phyloP scores from a whole-genome alignment of 352 stramenopile genomes.

The Phytophthora litchii region DNA sequence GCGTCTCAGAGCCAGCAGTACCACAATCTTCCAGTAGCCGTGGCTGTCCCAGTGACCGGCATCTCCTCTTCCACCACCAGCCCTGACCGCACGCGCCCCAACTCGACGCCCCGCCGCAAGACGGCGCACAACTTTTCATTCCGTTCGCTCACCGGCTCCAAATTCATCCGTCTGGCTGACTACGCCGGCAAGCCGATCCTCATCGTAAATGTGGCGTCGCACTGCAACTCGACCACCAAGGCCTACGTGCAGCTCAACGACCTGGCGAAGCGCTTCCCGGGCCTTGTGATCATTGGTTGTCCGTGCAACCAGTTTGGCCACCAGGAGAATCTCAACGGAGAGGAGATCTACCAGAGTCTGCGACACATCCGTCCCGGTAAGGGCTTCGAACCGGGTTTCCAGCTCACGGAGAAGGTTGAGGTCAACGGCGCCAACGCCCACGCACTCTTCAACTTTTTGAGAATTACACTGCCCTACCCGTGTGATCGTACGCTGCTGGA shows the following conservation, averaged over 20 bases:
- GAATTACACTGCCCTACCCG: slow-evolving; percentile 71
- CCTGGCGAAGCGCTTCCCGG: slow-evolving; percentile 59
- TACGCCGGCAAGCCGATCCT: slow-evolving; percentile 69
- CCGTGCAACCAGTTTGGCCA: slow-evolving; percentile 86
- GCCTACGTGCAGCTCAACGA: slow-evolving; percentile 79
- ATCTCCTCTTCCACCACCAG: slow-evolving; percentile 32
- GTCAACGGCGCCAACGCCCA: slow-evolving; percentile 83
- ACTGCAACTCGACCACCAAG: slow-evolving; percentile 83
- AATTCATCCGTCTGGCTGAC: slow-evolving; percentile 70
- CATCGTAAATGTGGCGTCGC: slow-evolving; percentile 82
- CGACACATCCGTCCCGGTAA: slow-evolving; percentile 76
- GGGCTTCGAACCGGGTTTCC: slow-evolving; percentile 72
- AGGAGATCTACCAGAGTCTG: slow-evolving; percentile 80
- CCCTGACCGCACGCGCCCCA: slow-evolving; percentile 35
- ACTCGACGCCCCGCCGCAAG: slow-evolving; percentile 42
- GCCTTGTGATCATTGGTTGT: slow-evolving; percentile 75
- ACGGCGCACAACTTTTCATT: slow-evolving; percentile 82
- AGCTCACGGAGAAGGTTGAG: slow-evolving; percentile 80
- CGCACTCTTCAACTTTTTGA: slow-evolving; percentile 80
- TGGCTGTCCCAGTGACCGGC: slow-evolving; percentile 47
- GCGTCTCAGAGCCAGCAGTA: slow-evolving; percentile 42
- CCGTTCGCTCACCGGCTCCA: slow-evolving; percentile 61
- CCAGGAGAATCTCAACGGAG: slow-evolving; percentile 82
- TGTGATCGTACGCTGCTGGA: slow-evolving; percentile 79
- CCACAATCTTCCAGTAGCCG: slow-evolving; percentile 62